Evolutionary conservation across 2,329 filamentous ascomycete genomes (phyloP).

Genomic region (Colletotrichum tabaci): DNA sequence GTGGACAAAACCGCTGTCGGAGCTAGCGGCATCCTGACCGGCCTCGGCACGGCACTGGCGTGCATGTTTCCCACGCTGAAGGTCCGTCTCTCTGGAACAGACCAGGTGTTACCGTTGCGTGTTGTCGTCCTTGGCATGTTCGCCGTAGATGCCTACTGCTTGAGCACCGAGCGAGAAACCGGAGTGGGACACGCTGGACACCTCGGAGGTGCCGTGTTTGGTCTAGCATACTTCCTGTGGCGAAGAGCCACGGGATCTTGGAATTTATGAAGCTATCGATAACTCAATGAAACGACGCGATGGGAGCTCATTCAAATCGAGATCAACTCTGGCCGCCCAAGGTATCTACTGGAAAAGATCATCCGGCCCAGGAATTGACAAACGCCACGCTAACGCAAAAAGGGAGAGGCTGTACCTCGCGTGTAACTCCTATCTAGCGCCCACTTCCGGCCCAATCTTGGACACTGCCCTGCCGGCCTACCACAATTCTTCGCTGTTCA

Average conservation of each 20-base stretch:
- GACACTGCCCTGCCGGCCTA: background rate
- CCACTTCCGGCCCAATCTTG: background rate
- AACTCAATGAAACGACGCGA: background rate
- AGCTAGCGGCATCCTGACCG: slow-evolving; percentile 29
- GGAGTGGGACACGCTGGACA: slow-evolving; percentile 35
- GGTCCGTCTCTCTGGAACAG: slow-evolving; percentile 31
- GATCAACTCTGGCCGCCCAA: slow-evolving; percentile 38
- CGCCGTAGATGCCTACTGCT: slow-evolving; percentile 26
- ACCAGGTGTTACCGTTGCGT: slow-evolving; percentile 25
- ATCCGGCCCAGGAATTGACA: slow-evolving; percentile 18
- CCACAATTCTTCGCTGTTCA: slow-evolving; percentile 40
- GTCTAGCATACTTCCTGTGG: slow-evolving; percentile 27
- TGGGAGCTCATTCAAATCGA: slow-evolving; percentile 8
- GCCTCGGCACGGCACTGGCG: slow-evolving; percentile 33
- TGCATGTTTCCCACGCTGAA: slow-evolving; percentile 31
- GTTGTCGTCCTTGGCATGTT: slow-evolving; percentile 30
- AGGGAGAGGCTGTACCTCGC: slow-evolving; percentile 7
- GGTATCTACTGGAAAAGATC: slow-evolving; percentile 12
- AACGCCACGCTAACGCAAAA: slow-evolving; percentile 33
- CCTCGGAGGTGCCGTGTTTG: slow-evolving; percentile 34
- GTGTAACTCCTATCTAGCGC: background rate
- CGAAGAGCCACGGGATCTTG: slow-evolving; percentile 15
- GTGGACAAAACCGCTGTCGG: slow-evolving; percentile 27
- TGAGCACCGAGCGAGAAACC: slow-evolving; percentile 30
- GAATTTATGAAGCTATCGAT: slow-evolving; percentile 20